These are phyloP conservation scores for Pulveroboletus ravenelii DNA, from an alignment of 768 basidiomycete genomes.

Conservation along the genomic window DNA sequence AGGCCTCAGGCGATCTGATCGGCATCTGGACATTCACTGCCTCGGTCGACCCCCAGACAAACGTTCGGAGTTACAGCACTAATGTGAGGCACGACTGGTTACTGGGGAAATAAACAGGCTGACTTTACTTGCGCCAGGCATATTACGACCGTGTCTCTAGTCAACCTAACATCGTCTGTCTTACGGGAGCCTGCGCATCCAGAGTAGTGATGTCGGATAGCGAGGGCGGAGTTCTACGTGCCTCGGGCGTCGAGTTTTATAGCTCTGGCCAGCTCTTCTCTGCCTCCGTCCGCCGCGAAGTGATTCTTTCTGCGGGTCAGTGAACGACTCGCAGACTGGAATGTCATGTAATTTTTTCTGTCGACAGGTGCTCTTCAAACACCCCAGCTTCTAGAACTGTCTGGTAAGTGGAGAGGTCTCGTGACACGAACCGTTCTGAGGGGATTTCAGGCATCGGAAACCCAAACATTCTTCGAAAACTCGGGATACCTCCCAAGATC, in stretches of 20 bases:
- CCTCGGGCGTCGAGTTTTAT: slow-evolving; percentile 21
- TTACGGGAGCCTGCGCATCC: slow-evolving; percentile 25
- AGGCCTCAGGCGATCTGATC: slow-evolving; percentile 14
- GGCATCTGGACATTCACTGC: slow-evolving; percentile 16
- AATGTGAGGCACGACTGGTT: slow-evolving; percentile 6
- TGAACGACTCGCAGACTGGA: neutral
- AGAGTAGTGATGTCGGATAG: slow-evolving; percentile 15
- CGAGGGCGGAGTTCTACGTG: slow-evolving; percentile 1
- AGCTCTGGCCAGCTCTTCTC: slow-evolving; percentile 14
- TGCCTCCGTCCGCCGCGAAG: slow-evolving; percentile 14
- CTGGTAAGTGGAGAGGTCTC: slow-evolving; percentile 8
- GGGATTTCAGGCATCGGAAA: slow-evolving; percentile 9
- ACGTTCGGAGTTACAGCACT: slow-evolving; percentile 13
- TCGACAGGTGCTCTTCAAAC: slow-evolving; percentile 27
- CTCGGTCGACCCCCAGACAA: slow-evolving; percentile 13
- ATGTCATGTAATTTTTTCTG: neutral
- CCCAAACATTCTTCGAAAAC: slow-evolving; percentile 3
- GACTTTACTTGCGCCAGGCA: slow-evolving; percentile 2
- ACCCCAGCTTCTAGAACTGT: slow-evolving; percentile 34
- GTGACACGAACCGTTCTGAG: neutral
- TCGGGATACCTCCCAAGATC: slow-evolving; percentile 26
- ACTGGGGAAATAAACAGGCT: neutral
- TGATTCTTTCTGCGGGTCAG: slow-evolving; percentile 18
- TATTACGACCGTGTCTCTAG: slow-evolving; percentile 17
- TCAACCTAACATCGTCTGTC: slow-evolving; percentile 20